Conservation (phyloP, 106 monocot species). For the Cymbidium sinense region DNA sequence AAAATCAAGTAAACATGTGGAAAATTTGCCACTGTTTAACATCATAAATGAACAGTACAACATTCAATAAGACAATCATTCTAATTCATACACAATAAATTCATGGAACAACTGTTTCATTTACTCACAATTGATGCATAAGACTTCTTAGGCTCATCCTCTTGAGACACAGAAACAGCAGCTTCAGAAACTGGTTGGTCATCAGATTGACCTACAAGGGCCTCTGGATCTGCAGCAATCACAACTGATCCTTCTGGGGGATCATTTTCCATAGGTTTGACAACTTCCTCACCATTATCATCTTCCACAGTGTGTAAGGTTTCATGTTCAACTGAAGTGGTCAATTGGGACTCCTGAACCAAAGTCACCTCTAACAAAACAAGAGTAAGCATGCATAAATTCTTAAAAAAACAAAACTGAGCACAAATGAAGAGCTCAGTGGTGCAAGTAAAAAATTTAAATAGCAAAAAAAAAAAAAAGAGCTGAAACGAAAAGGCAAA, state of each 20-base stretch:
- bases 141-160: constrained; percentile 54
- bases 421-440: neutral
- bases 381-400: neutral
- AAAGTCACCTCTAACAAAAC: constrained; percentile 8
- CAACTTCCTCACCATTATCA: constrained; percentile 10
- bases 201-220: neutral
- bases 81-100: neutral
- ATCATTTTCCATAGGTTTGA: constrained; percentile 13
- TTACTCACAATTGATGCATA: constrained; percentile 61
- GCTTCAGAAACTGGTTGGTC: constrained; percentile 1
- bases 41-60: neutral
- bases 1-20: neutral
- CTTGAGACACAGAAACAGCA: constrained; percentile 17
- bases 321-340: neutral
- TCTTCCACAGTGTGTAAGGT: constrained; percentile 4
- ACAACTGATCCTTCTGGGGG: constrained; percentile 14
- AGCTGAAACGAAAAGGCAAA: neutral
- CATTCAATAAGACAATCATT: neutral
- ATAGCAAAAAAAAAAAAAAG: neutral
- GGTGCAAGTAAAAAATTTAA: neutral
- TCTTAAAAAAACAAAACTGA: neutral
- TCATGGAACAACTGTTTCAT: neutral
- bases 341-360: constrained; percentile 10
- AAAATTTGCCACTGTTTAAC: neutral
- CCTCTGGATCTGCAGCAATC: constrained; percentile 12